Evolutionary conservation across 805 yeast genomes (phyloP), one percentile per base, ranked within the genome.

Genomic region (Saccharomycopsis fermentans): DNA sequence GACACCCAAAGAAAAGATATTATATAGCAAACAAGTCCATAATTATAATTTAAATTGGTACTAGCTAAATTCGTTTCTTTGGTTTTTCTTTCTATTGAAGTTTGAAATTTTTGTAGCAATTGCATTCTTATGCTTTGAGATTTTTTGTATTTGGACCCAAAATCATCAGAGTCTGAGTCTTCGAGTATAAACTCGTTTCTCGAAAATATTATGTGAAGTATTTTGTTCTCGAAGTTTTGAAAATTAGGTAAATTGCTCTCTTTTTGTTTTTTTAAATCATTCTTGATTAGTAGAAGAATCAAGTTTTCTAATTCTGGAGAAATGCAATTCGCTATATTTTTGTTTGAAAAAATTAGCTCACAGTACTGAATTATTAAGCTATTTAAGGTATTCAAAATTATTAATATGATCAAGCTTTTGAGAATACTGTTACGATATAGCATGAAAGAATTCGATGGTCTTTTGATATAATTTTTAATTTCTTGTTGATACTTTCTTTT

Each of bases 371-470:
- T n/a, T 21, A 40, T 48, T 14, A 54, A 55, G 6, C 27, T 54
- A 21, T 35, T 40, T 43, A 39, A 29, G 62, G 39, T 65, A 59
- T 16, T 69, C 67, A 61, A 56, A 16, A 61, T 54, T 1, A 43
- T 35, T 51, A 68, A 65, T 4, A 69, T 65, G 58, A 71, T 67
- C 17, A 76, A 74, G 11, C 71, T 71, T 61, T 74, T 75, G 17
- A 77, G 73, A 71, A 76, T 74, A 5, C 74, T 64, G 21, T 74
- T 68, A 55, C 80, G 69, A 63, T 77, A 77, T 9, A 77, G 68
- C 81, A 77, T 77, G 62, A 74, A 77, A 29, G 77, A 72, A 65
- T 77, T 77, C 58, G 76, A 68, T 0, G 81, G 81, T 48, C 81
- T 70, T 62, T 77, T 77, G 53, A 77, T 70, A 57, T 74, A 63